These are phyloP conservation scores for Aspergillus asperescens DNA, from an alignment of 495 filamentous ascomycete genomes.

Conservation along the genomic window DNA sequence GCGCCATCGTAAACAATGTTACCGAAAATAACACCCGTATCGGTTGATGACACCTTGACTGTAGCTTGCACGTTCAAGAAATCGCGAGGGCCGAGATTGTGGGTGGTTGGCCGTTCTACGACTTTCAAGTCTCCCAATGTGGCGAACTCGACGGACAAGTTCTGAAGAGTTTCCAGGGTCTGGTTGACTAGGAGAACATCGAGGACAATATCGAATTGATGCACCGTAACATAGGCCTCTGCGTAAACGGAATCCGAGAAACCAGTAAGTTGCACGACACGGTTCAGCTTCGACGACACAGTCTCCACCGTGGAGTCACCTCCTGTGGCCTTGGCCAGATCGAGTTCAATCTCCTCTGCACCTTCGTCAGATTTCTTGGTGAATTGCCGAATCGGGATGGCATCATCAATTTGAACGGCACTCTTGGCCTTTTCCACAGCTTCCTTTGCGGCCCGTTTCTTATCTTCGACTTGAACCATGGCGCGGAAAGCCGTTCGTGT, in stretches of 20 bases:
- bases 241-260: conserved; percentile 99
- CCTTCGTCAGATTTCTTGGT: conserved; percentile 88
- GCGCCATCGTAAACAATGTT: conserved; percentile 98
- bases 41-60: conserved; percentile 98
- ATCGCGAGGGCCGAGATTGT: conserved; percentile 90
- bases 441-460: conserved; percentile 88
- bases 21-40: conserved; percentile 98
- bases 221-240: conserved; percentile 96
- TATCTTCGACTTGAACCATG: conserved; percentile 98
- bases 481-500: conserved; percentile 93
- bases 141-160: conserved; percentile 95
- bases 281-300: conserved; percentile 84
- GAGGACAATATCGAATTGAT: conserved; percentile 98
- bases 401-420: conserved; percentile 92
- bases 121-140: conserved; percentile 98
- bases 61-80: conserved; percentile 98
- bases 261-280: conserved; percentile 94
- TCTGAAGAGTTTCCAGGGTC: conserved; percentile 93
- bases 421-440: conserved; percentile 88
- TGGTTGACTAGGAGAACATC: conserved; percentile 98
- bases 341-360: conserved; percentile 76
- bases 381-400: conserved; percentile 85
- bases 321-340: conserved; percentile 90
- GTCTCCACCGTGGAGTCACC: conserved; percentile 82
- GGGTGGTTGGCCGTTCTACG: conserved; percentile 90